Evolutionary conservation across 495 filamentous ascomycete genomes (phyloP), one percentile per base, ranked within the genome.

Genomic region (Rhypophila decipiens): DNA sequence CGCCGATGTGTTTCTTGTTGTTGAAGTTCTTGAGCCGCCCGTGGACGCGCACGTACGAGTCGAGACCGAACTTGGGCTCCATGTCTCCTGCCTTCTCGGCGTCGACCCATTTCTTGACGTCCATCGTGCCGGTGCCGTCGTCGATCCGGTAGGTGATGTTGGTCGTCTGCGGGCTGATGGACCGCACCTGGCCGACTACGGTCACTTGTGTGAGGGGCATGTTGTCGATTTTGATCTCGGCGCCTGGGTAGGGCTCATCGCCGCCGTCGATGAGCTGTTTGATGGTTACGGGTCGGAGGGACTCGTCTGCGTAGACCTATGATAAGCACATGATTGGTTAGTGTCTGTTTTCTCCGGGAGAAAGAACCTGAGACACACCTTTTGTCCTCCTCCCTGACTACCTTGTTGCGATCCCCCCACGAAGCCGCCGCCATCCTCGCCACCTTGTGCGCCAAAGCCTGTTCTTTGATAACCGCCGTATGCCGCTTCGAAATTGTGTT

Each of bases 81-180:
- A 59, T 71, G 41, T 78, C 74, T 66, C 76, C 76, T 12, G 69
- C 58, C 46, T 73, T 70, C 46, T 74, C 72, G 2, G 67, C 68
- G 69, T 96, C 88, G 18, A 90, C 70, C 88, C 88, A 97, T 65
- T 87, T 80, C 73, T 96, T 96, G 34, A 88, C 90, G 72, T 98
- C 93, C 46, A 96, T 81, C 22, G 80, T 74, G 48, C 88, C 93
- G 1, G 93, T 97, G 65, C 94, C 93, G 69, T 98, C 93, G 69
- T 97, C 94, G 54, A 97, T 68, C 55, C 81, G 85, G 78, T 95
- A 96, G 24, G 86, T 95, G 50, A 86, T 76, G 71, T 96, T 94
- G 46, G 91, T 95, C 39, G 85, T 75, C 70, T 95, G 88, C n/a
- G 76, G 72, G 60, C 80, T 85, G 66, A 96, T 82, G 63, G 85